Conservation (phyloP, 2,329 filamentous ascomycete genomes). For the Apiospora marii region DNA sequence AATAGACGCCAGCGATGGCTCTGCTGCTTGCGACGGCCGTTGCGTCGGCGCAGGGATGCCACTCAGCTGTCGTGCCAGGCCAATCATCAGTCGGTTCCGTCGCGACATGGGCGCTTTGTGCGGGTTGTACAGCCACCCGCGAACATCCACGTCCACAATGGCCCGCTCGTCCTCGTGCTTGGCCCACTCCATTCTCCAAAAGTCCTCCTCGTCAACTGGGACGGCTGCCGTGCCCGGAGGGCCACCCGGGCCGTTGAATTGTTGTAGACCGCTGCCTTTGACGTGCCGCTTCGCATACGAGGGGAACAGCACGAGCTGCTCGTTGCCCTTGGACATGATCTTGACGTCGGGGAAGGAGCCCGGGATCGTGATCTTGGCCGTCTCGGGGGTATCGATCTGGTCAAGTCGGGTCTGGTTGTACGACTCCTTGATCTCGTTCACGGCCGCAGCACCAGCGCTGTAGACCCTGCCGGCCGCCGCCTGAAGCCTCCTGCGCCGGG, state of each 20-base stretch:
- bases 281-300: slow-evolving; percentile 85
- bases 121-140: slow-evolving; percentile 93
- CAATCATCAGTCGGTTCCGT: slow-evolving; percentile 86
- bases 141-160: slow-evolving; percentile 90
- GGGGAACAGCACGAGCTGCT: slow-evolving; percentile 95
- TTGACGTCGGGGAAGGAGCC: slow-evolving; percentile 85
- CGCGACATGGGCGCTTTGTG: slow-evolving; percentile 84
- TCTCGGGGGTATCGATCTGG: slow-evolving; percentile 44
- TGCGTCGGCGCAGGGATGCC: slow-evolving; percentile 77
- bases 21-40: slow-evolving; percentile 41
- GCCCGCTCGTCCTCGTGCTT: slow-evolving; percentile 82
- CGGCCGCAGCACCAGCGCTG: slow-evolving; percentile 62
- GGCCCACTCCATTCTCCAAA: slow-evolving; percentile 82
- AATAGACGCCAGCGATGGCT: slow-evolving; percentile 38
- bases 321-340: slow-evolving; percentile 80
- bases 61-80: slow-evolving; percentile 85
- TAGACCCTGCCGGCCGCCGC: slow-evolving; percentile 67
- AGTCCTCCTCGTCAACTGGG: slow-evolving; percentile 69
- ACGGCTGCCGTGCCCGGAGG: slow-evolving; percentile 49
- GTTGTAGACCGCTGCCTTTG: slow-evolving; percentile 48
- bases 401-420: slow-evolving; percentile 61
- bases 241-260: slow-evolving; percentile 44
- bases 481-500: slow-evolving; percentile 80
- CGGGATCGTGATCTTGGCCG: slow-evolving; percentile 63
- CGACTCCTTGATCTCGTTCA: slow-evolving; percentile 66